Evolutionary conservation across 2,329 filamentous ascomycete genomes (phyloP).

Genomic region (Aspergillus jensenii): DNA sequence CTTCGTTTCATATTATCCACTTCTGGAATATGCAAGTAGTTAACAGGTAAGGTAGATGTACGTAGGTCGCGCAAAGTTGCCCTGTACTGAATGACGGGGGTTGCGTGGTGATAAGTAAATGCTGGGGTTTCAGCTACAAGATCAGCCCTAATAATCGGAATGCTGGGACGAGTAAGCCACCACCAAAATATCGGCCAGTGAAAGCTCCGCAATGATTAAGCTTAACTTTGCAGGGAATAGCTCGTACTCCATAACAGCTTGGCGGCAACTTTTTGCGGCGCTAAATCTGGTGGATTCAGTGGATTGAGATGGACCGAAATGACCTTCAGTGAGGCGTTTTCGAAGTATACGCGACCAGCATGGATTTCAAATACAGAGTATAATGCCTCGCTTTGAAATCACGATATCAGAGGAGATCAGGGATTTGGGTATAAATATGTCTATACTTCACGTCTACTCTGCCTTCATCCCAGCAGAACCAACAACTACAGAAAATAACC

Average conservation of each 20-base stretch:
- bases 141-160: not conserved
- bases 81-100: not conserved
- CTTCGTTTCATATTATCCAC: not conserved
- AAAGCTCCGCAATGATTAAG: not conserved
- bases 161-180: not conserved
- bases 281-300: not conserved
- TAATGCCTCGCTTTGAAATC: not conserved
- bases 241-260: not conserved
- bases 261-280: constrained; percentile 5
- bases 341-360: no score
- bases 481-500: not conserved
- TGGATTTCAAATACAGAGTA: no score
- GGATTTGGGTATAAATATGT: not conserved
- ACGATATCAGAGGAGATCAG: not conserved
- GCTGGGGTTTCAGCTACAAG: not conserved
- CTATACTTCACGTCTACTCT: not conserved
- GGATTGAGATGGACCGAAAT: no score
- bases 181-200: not conserved
- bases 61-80: constrained; percentile 2
- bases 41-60: not conserved
- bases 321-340: no score
- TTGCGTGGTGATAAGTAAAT: not conserved
- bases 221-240: not conserved
- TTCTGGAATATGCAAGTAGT: no score
- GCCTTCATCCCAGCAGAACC: not conserved